Evolutionary conservation across 257 asterid species (phyloP).

Genomic region (Capsicum baccatum): DNA sequence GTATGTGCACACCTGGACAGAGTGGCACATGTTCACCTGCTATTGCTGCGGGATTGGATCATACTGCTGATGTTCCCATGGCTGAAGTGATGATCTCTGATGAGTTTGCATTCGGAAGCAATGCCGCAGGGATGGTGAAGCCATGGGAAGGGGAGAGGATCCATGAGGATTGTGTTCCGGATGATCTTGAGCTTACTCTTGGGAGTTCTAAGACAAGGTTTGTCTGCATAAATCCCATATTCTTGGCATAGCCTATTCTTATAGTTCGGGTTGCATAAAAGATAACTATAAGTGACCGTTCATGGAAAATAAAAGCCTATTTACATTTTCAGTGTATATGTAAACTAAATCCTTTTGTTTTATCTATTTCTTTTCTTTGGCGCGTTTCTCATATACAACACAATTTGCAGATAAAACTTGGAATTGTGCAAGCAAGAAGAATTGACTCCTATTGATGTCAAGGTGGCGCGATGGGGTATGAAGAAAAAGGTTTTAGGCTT

Average conservation of each 20-base stretch:
- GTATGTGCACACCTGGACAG: conserved; percentile 57
- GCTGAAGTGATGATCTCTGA: conserved; percentile 45
- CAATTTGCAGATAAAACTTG: conserved; percentile 11
- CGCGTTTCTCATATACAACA: neutral
- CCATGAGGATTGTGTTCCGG: conserved; percentile 54
- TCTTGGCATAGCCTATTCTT: neutral
- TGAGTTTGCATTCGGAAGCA: conserved; percentile 62
- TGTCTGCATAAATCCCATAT: neutral
- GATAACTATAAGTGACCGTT: neutral
- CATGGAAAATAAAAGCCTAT: neutral
- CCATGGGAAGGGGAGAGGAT: conserved; percentile 71
- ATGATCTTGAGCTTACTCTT: conserved; percentile 63
- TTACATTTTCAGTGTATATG: neutral
- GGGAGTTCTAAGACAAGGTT: conserved; percentile 60
- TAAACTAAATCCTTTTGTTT: neutral
- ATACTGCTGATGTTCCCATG: conserved; percentile 67
- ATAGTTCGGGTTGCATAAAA: neutral
- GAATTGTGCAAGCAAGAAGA: neutral
- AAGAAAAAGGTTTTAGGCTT: neutral
- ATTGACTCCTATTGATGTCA: neutral
- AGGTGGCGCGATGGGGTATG: neutral
- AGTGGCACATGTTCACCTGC: conserved; percentile 89
- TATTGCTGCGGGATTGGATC: conserved; percentile 47
- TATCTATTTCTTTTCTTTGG: neutral
- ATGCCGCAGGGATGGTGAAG: conserved; percentile 48